Evolutionary conservation across 2,329 filamentous ascomycete species (phyloP).

Genomic region (Diaporthe ampelina): DNA sequence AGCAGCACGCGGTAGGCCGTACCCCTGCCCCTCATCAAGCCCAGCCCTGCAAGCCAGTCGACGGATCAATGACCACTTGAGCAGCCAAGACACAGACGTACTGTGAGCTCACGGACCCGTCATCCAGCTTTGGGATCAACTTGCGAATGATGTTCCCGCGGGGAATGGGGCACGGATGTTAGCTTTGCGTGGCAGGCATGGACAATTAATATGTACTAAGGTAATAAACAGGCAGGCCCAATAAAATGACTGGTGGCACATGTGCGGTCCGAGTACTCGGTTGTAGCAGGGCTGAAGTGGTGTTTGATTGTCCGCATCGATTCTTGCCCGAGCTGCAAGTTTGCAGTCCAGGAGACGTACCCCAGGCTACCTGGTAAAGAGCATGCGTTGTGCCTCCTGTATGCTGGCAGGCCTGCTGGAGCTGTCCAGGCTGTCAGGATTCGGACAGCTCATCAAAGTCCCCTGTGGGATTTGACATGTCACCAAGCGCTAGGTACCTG

Average conservation of each 20-base stretch:
- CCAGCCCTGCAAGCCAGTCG: background rate
- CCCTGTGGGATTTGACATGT: conserved; percentile 10
- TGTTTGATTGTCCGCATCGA: conserved; percentile 31
- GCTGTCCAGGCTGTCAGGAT: background rate
- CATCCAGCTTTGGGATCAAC: background rate
- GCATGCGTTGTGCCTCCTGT: background rate
- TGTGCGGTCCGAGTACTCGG: background rate
- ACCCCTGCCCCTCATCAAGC: background rate
- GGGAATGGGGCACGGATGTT: background rate
- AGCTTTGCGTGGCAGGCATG: background rate
- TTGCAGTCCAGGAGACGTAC: background rate
- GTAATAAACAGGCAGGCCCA: too few species aligned
- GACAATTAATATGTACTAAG: background rate
- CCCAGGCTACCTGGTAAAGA: too few species aligned
- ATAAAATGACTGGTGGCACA: background rate
- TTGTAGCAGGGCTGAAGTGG: background rate
- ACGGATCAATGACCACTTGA: background rate
- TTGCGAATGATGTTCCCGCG: background rate
- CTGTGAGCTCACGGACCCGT: conserved; percentile 16
- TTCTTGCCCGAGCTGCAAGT: background rate
- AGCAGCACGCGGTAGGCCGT: background rate
- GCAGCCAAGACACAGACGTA: too few species aligned
- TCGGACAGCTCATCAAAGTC: background rate
- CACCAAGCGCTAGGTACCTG: background rate
- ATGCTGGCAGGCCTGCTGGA: background rate